Evolutionary conservation across 2,329 filamentous ascomycete genomes (phyloP), one percentile per base, ranked within the genome.

Genomic region (Diaporthe capsici): DNA sequence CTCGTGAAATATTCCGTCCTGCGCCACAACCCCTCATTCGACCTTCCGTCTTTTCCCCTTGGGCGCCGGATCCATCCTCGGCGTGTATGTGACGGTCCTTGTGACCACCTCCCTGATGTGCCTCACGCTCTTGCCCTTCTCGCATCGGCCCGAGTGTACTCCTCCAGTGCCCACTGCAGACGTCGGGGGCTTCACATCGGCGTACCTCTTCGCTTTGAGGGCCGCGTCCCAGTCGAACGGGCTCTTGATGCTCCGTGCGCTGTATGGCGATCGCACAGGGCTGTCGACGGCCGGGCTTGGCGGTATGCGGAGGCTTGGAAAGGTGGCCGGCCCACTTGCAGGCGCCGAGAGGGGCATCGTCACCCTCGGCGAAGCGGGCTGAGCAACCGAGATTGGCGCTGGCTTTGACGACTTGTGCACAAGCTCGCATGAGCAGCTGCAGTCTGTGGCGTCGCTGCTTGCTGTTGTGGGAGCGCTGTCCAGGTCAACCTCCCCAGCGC

Each of bases 61-160:
- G 10, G 95, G 96, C 51, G 96, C 95, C 34, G 96, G 94, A 79
- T 95, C 94, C 86, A 98, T 94, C 78, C 93, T 89, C 77, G 92
- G 94, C 83, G 94, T 98, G 85, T 97, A 98, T 55, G 95, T 98
- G 76, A 98, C 94, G 22, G 95, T 98, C 79, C 95, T 91, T n/a
- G 96, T 98, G 72, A 98, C 94, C 6, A 98, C 95, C 84, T 98
- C 95, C 73, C 95, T 89, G 75, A 98, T 95, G 81, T 93, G 90
- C 76, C 92, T 90, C 74, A 92, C 88, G 80, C 88, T 92, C 44
- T 92, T 92, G 78, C 89, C 74, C 55, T 90, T 87, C 22, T 88
- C 82, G 82, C 90, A 90, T 78, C 88, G 89, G 49, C 58, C 71
- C 39, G 72, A 71, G 55, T 74, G 63, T 22, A 51, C 28, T 15